Base-by-base conservation (phyloP, 345 rosid genomes). In the Populus alba region DNA sequence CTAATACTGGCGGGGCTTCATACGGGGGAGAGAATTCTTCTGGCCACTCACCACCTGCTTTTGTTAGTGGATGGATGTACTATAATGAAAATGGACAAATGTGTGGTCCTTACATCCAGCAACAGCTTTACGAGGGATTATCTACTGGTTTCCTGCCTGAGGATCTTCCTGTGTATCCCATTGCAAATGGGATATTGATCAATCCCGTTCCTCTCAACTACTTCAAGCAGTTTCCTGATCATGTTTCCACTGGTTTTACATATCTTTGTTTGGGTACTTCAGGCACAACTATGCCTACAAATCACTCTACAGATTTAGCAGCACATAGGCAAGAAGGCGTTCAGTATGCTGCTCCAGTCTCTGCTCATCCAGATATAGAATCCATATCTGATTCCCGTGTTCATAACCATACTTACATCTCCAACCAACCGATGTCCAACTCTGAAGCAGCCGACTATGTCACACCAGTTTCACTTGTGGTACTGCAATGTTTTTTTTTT, bases 21-120 rank as follows among this genome's bases (percentile, higher is more conserved):
- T 81, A 39, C 77, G 77, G 13, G 77, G 90, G 83, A 11, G 87
- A 85, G 80, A 88, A 73, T 73, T 83, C 73, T 77, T 41, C 81
- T 57, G 89, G 85, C 68, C 84, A 71, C 70, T 69, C 75, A 0
- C 82, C 84, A 6, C 77, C 83, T 72, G 69, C 85, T 76, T 87
- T 79, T 87, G 97, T 86, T 18, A 90, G 83, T 71, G 97, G 97
- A 47, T 94, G 99, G 99, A 92, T 87, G 95, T 94, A 94, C 65
- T 72, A 85, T 29, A 94, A 96, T 82, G 95, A 94, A 77, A 87
- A 87, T 74, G 92, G 97, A 31, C 91, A 90, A 78, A 89, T 96
- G 95, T 94, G 97, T 80, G 99, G 99, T 61, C 97, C 98, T 79
- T 96, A 96, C 70, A 83, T 94, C 63, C 94, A 91, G 66, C 90